A percentile compares a stretch with the other conserved stretches of the same genome.
Evolutionary conservation across 208 protist genomes (phyloP).

Genomic region (Tritrichomonas foetus): DNA sequence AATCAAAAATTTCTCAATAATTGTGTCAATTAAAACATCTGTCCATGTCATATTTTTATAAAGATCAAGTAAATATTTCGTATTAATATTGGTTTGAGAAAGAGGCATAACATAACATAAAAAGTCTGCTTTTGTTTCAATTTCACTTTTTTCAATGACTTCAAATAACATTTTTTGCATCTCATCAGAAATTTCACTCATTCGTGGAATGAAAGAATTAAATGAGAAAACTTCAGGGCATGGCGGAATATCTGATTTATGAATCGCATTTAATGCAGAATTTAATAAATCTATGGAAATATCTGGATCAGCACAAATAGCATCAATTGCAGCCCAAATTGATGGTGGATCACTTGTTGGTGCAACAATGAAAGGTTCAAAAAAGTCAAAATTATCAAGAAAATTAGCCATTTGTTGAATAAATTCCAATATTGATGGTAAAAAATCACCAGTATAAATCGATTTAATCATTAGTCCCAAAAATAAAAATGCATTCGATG

Average conservation of each 20-base stretch:
- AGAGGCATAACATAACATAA: not conserved
- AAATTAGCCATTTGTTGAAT: not conserved
- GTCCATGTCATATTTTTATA: no score
- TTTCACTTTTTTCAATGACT: not conserved
- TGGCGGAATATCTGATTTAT: not conserved
- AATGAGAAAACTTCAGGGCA: not conserved
- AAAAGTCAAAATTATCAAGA: not conserved
- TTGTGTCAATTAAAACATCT: no score
- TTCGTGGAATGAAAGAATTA: not conserved
- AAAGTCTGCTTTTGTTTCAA: not conserved
- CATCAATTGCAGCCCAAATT: not conserved
- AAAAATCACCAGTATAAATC: constrained; percentile 22
- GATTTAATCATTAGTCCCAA: not conserved
- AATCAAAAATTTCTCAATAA: no score
- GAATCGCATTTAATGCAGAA: not conserved
- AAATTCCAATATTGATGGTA: not conserved
- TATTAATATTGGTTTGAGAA: not conserved
- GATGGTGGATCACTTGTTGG: not conserved
- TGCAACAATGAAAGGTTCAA: not conserved
- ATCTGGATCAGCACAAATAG: not conserved
- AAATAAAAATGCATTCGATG: not conserved
- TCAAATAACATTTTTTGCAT: not conserved
- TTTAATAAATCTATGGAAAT: not conserved
- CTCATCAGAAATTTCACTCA: not conserved
- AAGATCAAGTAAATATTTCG: not conserved